Conservation (phyloP, 768 basidiomycete species). For the Leccinum boreale region DNA sequence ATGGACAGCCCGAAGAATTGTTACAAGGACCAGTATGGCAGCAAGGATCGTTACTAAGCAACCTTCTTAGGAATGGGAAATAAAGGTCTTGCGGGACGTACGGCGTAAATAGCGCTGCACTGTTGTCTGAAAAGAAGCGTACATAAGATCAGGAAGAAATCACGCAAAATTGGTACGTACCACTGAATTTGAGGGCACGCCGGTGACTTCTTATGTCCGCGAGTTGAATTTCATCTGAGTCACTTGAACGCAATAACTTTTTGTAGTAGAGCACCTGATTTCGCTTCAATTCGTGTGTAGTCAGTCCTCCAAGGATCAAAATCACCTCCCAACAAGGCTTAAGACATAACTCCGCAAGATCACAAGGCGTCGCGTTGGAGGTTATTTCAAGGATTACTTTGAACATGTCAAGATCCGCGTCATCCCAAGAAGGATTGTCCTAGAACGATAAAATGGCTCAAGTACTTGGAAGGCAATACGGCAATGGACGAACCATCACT, state of each 20-base stretch:
- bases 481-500: constrained; percentile 12
- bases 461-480: neutral
- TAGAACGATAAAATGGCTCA: neutral
- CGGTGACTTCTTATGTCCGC: constrained; percentile 7
- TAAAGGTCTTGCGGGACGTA: constrained; percentile 12
- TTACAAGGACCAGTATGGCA: constrained; percentile 56
- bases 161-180: constrained; percentile 8
- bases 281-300: constrained; percentile 1
- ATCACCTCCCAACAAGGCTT: constrained; percentile 61
- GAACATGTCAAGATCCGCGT: constrained; percentile 38
- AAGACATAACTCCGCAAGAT: constrained; percentile 50
- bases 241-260: constrained; percentile 6
- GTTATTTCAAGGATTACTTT: constrained; percentile 38
- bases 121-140: constrained; percentile 13
- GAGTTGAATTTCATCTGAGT: neutral
- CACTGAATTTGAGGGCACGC: constrained; percentile 16
- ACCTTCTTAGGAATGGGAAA: neutral
- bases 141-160: constrained; percentile 3
- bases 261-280: constrained; percentile 24
- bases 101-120: constrained; percentile 21
- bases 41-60: constrained; percentile 47
- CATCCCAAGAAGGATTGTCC: constrained; percentile 36
- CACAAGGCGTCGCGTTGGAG: constrained; percentile 49
- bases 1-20: constrained; percentile 41
- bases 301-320: neutral